These are phyloP conservation scores for Peronosclerospora sorghi DNA, from an alignment of 352 stramenopile species.

Conservation along the genomic window DNA sequence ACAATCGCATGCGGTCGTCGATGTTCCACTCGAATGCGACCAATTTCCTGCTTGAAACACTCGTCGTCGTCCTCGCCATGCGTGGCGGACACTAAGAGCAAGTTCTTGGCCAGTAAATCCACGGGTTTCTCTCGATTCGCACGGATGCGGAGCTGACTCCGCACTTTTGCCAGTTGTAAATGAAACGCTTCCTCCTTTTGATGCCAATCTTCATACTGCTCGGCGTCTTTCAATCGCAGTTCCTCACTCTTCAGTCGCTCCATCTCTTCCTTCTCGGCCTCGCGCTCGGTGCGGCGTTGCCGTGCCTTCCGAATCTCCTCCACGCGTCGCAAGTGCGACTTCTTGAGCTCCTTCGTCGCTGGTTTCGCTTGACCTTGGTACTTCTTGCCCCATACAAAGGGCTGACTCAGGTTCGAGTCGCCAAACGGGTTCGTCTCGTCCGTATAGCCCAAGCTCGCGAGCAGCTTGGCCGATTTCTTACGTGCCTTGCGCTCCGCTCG, in stretches of 20 bases:
- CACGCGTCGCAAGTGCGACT: slow-evolving; percentile 72
- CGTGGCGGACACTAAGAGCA: too few species aligned
- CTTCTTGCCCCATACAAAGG: slow-evolving; percentile 98
- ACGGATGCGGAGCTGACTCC: slow-evolving; percentile 78
- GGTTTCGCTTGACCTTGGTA: slow-evolving; percentile 35
- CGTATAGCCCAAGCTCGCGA: slow-evolving; percentile 91
- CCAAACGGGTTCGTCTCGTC: slow-evolving; percentile 98
- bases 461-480: slow-evolving; percentile 67
- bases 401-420: slow-evolving; percentile 93
- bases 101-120: too few species aligned
- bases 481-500: slow-evolving; percentile 43
- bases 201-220: too few species aligned
- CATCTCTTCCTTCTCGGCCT: slow-evolving; percentile 91
- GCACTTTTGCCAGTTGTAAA: slow-evolving; percentile 88
- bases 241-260: too few species aligned
- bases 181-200: too few species aligned
- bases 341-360: slow-evolving; percentile 47
- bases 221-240: too few species aligned
- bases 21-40: slow-evolving; percentile 85
- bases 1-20: slow-evolving; percentile 53
- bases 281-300: slow-evolving; percentile 76
- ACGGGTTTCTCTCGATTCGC: slow-evolving; percentile 92
- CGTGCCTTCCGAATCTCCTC: slow-evolving; percentile 95
- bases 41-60: slow-evolving; percentile 21
- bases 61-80: slow-evolving; percentile 28